Evolutionary conservation across 805 yeast genomes (phyloP).

Genomic region (Pichia insulana): DNA sequence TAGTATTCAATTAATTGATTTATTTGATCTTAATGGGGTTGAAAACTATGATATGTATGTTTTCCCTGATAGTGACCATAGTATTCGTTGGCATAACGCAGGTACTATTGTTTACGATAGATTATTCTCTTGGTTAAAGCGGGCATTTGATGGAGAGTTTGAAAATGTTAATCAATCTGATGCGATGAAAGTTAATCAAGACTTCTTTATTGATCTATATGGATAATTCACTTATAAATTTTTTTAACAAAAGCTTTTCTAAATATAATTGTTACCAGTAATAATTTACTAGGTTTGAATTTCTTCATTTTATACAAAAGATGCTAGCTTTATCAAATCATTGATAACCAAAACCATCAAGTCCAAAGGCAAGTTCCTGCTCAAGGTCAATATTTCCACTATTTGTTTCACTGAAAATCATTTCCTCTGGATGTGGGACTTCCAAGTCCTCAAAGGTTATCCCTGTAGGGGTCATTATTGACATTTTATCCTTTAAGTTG

Average conservation of each 20-base stretch:
- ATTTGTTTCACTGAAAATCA: slow-evolving; percentile 17
- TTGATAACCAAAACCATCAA: slow-evolving; percentile 38
- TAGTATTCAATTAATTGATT: slow-evolving; percentile 68
- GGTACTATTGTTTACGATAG: slow-evolving; percentile 61
- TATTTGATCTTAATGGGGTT: slow-evolving; percentile 58
- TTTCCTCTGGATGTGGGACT: slow-evolving; percentile 55
- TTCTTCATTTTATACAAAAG: too few species aligned
- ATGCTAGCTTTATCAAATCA: too few species aligned
- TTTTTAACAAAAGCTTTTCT: too few species aligned
- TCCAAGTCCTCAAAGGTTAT: slow-evolving; percentile 37
- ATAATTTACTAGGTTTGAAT: too few species aligned
- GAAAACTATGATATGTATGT: slow-evolving; percentile 76
- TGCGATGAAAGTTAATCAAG: not conserved
- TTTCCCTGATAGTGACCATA: slow-evolving; percentile 77
- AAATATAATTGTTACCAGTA: too few species aligned
- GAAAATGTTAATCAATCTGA: slow-evolving; percentile 13
- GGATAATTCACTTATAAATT: slow-evolving; percentile 9
- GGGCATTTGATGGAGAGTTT: slow-evolving; percentile 49
- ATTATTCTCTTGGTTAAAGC: slow-evolving; percentile 52
- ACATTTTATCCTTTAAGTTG: slow-evolving; percentile 16
- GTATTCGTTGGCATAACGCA: slow-evolving; percentile 66
- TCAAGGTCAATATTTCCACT: slow-evolving; percentile 48
- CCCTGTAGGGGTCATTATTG: slow-evolving; percentile 36
- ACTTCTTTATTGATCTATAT: slow-evolving; percentile 15
- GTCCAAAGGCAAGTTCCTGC: slow-evolving; percentile 58